These are phyloP conservation scores for Didymella lethalis DNA, from an alignment of 2,329 filamentous ascomycete species.

Conservation along the genomic window DNA sequence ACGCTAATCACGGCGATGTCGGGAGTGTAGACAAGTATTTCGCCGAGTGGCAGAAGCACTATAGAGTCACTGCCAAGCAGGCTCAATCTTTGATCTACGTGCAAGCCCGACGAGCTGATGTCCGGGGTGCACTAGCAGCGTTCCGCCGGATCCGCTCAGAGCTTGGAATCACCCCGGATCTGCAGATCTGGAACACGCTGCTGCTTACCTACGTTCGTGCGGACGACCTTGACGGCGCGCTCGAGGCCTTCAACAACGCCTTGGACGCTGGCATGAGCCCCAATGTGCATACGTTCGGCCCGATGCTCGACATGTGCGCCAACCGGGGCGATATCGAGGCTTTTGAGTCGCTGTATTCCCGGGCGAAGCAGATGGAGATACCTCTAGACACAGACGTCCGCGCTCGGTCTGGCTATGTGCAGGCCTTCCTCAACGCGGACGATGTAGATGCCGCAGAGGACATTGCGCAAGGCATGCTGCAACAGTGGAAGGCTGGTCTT, in stretches of 20 bases:
- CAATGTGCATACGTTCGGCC: slow-evolving; percentile 71
- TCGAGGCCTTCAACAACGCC: slow-evolving; percentile 70
- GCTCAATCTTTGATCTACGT: slow-evolving; percentile 66
- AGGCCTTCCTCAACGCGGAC: slow-evolving; percentile 64
- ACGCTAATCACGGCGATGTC: slow-evolving; percentile 47
- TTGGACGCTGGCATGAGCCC: slow-evolving; percentile 59
- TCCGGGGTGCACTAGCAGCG: slow-evolving; percentile 64
- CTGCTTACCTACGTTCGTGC: slow-evolving; percentile 74
- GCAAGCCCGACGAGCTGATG: slow-evolving; percentile 73
- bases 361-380: slow-evolving; percentile 61
- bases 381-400: slow-evolving; percentile 32
- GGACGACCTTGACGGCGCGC: slow-evolving; percentile 71
- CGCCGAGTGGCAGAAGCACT: slow-evolving; percentile 32
- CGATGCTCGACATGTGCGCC: slow-evolving; percentile 76
- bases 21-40: slow-evolving; percentile 46
- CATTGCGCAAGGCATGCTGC: slow-evolving; percentile 67
- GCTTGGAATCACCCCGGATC: slow-evolving; percentile 65
- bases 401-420: slow-evolving; percentile 61
- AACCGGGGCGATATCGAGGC: slow-evolving; percentile 75
- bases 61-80: slow-evolving; percentile 24
- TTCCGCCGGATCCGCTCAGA: slow-evolving; percentile 68
- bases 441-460: slow-evolving; percentile 52
- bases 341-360: slow-evolving; percentile 69
- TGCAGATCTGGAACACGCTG: slow-evolving; percentile 76
- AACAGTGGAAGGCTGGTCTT: slow-evolving; percentile 47